These are phyloP conservation scores for Saprolegnia diclina DNA, from an alignment of 352 stramenopile genomes.

Conservation along the genomic window DNA sequence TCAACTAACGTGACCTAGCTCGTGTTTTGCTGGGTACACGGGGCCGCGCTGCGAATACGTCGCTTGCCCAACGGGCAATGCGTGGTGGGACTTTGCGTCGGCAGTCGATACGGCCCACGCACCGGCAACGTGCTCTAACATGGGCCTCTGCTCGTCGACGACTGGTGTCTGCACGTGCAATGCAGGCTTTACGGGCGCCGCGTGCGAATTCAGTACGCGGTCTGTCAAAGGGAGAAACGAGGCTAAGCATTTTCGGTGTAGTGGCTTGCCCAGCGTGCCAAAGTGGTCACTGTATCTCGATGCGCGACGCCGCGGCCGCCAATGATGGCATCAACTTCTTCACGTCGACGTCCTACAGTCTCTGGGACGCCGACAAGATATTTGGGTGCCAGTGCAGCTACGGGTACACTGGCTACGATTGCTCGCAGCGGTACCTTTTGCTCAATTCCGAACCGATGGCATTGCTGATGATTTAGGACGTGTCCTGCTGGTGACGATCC, in stretches of 20 bases:
- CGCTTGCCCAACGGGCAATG: constrained; percentile 49
- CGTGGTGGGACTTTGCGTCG: constrained; percentile 60
- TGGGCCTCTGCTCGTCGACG: constrained; percentile 44
- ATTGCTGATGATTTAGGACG: constrained; percentile 11
- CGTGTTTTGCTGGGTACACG: neutral
- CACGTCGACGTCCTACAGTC: constrained; percentile 44
- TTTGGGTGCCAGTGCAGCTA: constrained; percentile 71
- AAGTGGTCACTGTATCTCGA: constrained; percentile 62
- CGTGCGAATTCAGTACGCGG: constrained; percentile 49
- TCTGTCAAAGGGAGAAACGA: neutral
- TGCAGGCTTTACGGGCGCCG: constrained; percentile 43
- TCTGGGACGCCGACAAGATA: constrained; percentile 75
- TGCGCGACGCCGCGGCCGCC: constrained; percentile 52
- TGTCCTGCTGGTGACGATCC: constrained; percentile 63
- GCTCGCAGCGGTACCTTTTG: constrained; percentile 36
- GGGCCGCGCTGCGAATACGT: constrained; percentile 6
- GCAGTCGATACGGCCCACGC: constrained; percentile 49
- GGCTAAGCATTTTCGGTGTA: neutral
- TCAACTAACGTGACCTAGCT: neutral
- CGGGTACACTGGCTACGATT: constrained; percentile 58
- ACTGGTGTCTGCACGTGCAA: constrained; percentile 47
- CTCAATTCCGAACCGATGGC: neutral
- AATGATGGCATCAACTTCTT: constrained; percentile 69
- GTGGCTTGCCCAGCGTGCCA: constrained; percentile 51
- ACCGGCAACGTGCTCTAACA: constrained; percentile 63